Evolutionary conservation across 2,329 filamentous ascomycete species (phyloP).

Genomic region (Botryotinia globosa): DNA sequence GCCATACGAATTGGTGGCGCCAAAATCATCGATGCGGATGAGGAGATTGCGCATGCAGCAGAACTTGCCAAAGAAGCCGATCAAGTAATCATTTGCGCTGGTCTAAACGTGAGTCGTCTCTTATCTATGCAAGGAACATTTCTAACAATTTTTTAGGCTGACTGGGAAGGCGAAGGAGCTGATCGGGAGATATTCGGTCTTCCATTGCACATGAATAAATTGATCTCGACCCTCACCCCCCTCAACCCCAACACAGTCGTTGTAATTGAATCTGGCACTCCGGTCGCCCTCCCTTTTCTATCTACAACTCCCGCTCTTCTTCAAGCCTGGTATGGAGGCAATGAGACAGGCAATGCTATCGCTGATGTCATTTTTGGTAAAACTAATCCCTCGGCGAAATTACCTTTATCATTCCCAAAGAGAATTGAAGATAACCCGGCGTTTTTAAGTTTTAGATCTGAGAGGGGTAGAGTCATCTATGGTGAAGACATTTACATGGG

Average conservation of each 20-base stretch:
- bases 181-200: slow-evolving; percentile 33
- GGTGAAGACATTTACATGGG: slow-evolving; percentile 79
- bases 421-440: slow-evolving; percentile 68
- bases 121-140: slow-evolving; percentile 51
- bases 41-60: slow-evolving; percentile 64
- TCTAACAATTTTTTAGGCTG: slow-evolving; percentile 44
- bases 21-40: slow-evolving; percentile 53
- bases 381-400: slow-evolving; percentile 65
- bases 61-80: slow-evolving; percentile 65
- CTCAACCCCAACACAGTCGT: slow-evolving; percentile 65
- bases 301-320: slow-evolving; percentile 54
- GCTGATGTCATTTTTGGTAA: slow-evolving; percentile 67
- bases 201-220: slow-evolving; percentile 32
- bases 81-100: slow-evolving; percentile 72
- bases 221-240: slow-evolving; percentile 51
- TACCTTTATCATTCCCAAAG: slow-evolving; percentile 70
- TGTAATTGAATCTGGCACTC: slow-evolving; percentile 75
- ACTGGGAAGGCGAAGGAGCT: slow-evolving; percentile 41
- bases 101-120: slow-evolving; percentile 55
- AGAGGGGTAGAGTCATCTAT: slow-evolving; percentile 70
- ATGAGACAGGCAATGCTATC: slow-evolving; percentile 79
- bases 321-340: slow-evolving; percentile 85
- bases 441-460: slow-evolving; percentile 70
- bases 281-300: slow-evolving; percentile 69
- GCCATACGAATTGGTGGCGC: slow-evolving; percentile 61